Base-by-base conservation (phyloP, 106 monocot species). In the Xerophyta viscosa region DNA sequence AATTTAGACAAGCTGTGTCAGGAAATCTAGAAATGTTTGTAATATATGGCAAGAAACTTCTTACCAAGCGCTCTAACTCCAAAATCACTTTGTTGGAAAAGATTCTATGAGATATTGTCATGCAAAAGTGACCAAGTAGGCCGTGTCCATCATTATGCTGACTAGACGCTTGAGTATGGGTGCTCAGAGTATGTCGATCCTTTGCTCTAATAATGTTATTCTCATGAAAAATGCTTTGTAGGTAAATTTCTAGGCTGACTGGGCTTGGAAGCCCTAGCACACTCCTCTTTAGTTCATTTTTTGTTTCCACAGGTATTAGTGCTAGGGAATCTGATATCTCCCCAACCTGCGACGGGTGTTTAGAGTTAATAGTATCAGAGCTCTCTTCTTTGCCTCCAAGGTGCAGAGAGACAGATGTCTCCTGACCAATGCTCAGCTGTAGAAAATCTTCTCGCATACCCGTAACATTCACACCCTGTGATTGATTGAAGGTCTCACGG, bases 31-130 rank as follows among this genome's bases (percentile, higher is more conserved):
- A 33, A 33, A 33, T 6, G 10, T 15, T 6, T 17, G 7, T n/a
- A n/a, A n/a, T n/a, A n/a, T n/a, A n/a, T 43, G n/a, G 43, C n/a
- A 28, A 20, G 14, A 12, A 18, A 52, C 11, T 45, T 22, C 27
- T 20, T 82, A 98, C 96, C 82, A 98, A 57, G 44, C 33, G 53
- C 79, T 98, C 96, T 15, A 98, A 65, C 23, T 56, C 61, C 22
- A 68, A 67, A 15, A 79, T 43, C 22, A 98, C 89, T 67, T 77
- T 85, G 37, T 49, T 76, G 27, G 85, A 82, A 71, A 85, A 85
- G 14, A 89, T 66, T 62, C 96, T 81, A 60, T 89, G 96, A 71
- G 96, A 60, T 25, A 84, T 65, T 27, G 89, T 78, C 81, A 79
- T 56, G 58, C 96, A 98, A 44, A 89, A 89, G 73, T 98, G 85